These are phyloP conservation scores for Geotrichum fermentans DNA, from an alignment of 1,139 yeast genomes.

Conservation along the genomic window DNA sequence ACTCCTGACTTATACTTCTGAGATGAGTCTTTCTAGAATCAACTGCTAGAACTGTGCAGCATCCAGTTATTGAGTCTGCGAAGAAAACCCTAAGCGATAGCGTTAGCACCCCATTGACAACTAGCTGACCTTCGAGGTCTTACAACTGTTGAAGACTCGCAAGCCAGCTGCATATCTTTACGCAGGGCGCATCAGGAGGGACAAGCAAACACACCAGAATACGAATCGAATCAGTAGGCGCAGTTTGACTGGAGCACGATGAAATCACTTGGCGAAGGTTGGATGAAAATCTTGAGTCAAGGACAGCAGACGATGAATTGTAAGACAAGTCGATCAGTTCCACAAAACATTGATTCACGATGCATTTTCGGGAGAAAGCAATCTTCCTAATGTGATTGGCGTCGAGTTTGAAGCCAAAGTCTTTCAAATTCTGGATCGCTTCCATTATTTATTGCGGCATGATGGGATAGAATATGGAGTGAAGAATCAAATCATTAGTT, in stretches of 20 bases:
- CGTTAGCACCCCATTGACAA: not conserved
- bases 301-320: not conserved
- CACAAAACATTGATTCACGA: constrained; percentile 15
- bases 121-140: not conserved
- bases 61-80: constrained; percentile 15
- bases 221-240: constrained; percentile 6
- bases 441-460: not conserved
- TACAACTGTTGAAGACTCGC: constrained; percentile 17
- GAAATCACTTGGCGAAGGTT: constrained; percentile 1
- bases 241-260: constrained; percentile 5
- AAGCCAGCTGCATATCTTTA: constrained; percentile 1
- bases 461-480: no score
- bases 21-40: constrained; percentile 16
- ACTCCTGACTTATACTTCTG: constrained; percentile 3
- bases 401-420: constrained; percentile 13
- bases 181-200: not conserved
- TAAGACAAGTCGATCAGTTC: constrained; percentile 3
- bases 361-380: constrained; percentile 1
- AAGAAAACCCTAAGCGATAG: constrained; percentile 6
- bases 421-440: not conserved
- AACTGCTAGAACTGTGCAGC: constrained; percentile 12
- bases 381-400: constrained; percentile 1
- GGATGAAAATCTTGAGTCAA: constrained; percentile 3
- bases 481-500: no score
- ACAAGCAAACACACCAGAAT: constrained; percentile 13